Conservation (phyloP, 202 grass and related monocot species). For the Setaria viridis region DNA sequence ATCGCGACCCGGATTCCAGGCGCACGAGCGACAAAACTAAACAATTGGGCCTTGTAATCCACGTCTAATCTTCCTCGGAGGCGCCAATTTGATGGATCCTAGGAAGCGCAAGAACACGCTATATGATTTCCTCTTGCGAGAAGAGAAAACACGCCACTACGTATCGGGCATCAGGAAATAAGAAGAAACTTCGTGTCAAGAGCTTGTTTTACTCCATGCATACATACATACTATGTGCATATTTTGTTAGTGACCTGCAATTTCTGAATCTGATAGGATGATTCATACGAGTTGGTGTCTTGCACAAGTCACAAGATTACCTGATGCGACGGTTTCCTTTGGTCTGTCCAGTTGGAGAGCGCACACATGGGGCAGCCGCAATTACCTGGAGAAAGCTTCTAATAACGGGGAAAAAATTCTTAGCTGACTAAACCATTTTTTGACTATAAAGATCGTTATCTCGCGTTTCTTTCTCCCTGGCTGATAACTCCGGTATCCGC, state of each 20-base stretch:
- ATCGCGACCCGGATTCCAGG: slow-evolving; percentile 34
- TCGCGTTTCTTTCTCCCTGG: not conserved
- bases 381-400: slow-evolving; percentile 12
- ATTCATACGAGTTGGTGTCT: not conserved
- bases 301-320: slow-evolving; percentile 21
- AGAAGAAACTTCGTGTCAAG: slow-evolving; percentile 40
- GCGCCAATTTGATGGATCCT: slow-evolving; percentile 45
- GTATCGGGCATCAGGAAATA: slow-evolving; percentile 3
- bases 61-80: slow-evolving; percentile 48
- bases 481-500: not conserved
- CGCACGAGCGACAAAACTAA: slow-evolving; percentile 10
- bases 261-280: not conserved
- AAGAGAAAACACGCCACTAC: no score
- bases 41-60: slow-evolving; percentile 32
- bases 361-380: slow-evolving; percentile 28
- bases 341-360: slow-evolving; percentile 41
- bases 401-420: not conserved
- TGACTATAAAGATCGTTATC: not conserved
- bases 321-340: slow-evolving; percentile 12
- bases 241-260: no score
- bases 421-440: slow-evolving; percentile 21
- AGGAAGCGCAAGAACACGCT: slow-evolving; percentile 39
- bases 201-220: not conserved
- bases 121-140: not conserved
- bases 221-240: no score